Evolutionary conservation across 2,329 filamentous ascomycete genomes (phyloP), one percentile per base, ranked within the genome.

Genomic region (Claviceps sp.): DNA sequence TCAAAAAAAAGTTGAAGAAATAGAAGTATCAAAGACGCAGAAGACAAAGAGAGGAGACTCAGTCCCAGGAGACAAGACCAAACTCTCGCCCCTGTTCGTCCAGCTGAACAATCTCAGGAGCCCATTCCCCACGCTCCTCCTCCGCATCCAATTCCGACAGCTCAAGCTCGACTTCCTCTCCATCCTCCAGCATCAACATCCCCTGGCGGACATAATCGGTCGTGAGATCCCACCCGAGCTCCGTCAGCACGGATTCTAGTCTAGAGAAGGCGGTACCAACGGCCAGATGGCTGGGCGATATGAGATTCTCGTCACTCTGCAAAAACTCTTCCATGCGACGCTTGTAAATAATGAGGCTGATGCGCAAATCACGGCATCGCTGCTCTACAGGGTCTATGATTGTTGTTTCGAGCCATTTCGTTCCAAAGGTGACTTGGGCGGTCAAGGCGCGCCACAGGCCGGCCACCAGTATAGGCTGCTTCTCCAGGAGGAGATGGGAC

Each of bases 211-310:
- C 60, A 55, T 76, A 77, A 52, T 76, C 69, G 7, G 67, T 72
- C 16, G 70, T 61, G 13, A 83, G 62, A 51, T 82, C 76, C 80
- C 79, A 83, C 4, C 72, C 77, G 2, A 82, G 64, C 4, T 67
- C 67, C 1, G 66, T 65, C 6, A 63, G 60, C 5, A 55, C 57
- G 7, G 61, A 55, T 53, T 70, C 67, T 0, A 70, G 56, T 13
- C 60, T 59, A 0, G 65, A 56, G 58, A 82, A 80, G 4, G 74
- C 72, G 5, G 67, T 65, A 14, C 70, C 69, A 7, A 77, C 72
- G 1, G 65, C 67, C 2, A 65, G 64, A 53, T 76, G 71, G 6
- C 72, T 70, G 0, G 63, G 55, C 2, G 69, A 69, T 24, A 54
- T 20, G 41, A 68, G 59, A 5, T 56, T 52, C 11, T 59, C 56